phyloP scores from a whole-genome alignment of 805 yeast genomes.

The Candida saitoana region DNA sequence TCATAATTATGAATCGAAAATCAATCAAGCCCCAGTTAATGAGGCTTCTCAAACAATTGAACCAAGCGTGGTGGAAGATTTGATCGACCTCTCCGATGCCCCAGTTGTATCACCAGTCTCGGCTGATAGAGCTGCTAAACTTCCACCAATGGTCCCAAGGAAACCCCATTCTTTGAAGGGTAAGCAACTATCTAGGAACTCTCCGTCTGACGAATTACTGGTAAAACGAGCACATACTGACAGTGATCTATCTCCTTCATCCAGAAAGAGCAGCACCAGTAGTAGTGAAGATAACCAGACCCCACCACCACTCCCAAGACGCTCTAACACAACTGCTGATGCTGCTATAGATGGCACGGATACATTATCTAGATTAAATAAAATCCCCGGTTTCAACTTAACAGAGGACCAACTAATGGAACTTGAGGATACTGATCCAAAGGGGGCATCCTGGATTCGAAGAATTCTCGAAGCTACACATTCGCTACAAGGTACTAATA shows the following conservation, averaged over 20 bases:
- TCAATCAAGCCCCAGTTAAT: slow-evolving; percentile 11
- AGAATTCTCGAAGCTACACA: slow-evolving; percentile 28
- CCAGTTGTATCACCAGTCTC: background rate
- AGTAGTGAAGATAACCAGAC: slow-evolving; percentile 4
- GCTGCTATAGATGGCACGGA: slow-evolving; percentile 7
- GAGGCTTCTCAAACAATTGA: slow-evolving; percentile 11
- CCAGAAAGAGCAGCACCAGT: slow-evolving; percentile 6
- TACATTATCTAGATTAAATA: slow-evolving; percentile 7
- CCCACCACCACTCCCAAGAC: slow-evolving; percentile 30
- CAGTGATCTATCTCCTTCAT: slow-evolving; percentile 13
- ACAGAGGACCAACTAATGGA: slow-evolving; percentile 13
- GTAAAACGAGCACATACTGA: slow-evolving; percentile 6
- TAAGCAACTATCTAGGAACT: slow-evolving; percentile 20
- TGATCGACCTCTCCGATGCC: slow-evolving; percentile 34
- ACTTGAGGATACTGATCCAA: slow-evolving; percentile 32
- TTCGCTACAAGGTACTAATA: slow-evolving; percentile 23
- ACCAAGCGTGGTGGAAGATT: slow-evolving; percentile 20
- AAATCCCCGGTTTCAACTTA: background rate
- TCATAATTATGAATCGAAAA: slow-evolving; percentile 16
- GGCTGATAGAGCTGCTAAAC: slow-evolving; percentile 11
- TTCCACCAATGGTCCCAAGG: slow-evolving; percentile 45
- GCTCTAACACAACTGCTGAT: slow-evolving; percentile 11
- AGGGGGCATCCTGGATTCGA: slow-evolving; percentile 37
- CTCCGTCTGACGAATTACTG: slow-evolving; percentile 28
- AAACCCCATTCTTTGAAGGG: slow-evolving; percentile 44